phyloP scores from a whole-genome alignment of 2,329 filamentous ascomycete genomes.

The Claviceps digitariae region DNA sequence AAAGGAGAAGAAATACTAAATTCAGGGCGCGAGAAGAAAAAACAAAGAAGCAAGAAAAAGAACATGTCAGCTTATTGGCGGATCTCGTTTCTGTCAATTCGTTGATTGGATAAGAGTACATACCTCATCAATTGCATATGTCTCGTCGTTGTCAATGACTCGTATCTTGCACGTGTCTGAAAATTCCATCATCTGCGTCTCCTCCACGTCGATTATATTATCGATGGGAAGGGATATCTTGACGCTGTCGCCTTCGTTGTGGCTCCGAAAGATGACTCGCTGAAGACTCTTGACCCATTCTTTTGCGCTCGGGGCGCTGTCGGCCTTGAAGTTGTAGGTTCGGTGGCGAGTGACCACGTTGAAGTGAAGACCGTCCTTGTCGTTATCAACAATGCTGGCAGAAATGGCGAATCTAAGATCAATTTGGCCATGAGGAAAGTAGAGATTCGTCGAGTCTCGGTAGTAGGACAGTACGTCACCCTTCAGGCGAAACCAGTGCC shows the following conservation, averaged over 20 bases:
- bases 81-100: background rate
- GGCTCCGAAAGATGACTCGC: constrained; percentile 86
- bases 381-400: constrained; percentile 62
- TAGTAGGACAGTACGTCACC: constrained; percentile 90
- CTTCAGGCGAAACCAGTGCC: constrained; percentile 89
- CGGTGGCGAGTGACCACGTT: constrained; percentile 69
- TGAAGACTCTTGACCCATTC: constrained; percentile 95
- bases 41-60: constrained; percentile 3
- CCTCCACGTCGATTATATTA: constrained; percentile 85
- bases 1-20: constrained; percentile 89
- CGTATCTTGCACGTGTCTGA: constrained; percentile 89
- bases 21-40: background rate
- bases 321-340: constrained; percentile 77
- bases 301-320: constrained; percentile 75
- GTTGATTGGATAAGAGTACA: constrained; percentile 7
- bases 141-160: constrained; percentile 87
- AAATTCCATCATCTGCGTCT: constrained; percentile 80
- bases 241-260: constrained; percentile 93
- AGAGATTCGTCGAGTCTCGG: constrained; percentile 66
- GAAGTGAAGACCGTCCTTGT: constrained; percentile 66
- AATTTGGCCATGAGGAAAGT: constrained; percentile 85
- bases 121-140: constrained; percentile 88
- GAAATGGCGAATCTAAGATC: constrained; percentile 87
- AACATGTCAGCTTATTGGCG: background rate
- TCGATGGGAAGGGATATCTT: constrained; percentile 85